Conservation (phyloP, 75 land plant species). For the Picea glauca region DNA sequence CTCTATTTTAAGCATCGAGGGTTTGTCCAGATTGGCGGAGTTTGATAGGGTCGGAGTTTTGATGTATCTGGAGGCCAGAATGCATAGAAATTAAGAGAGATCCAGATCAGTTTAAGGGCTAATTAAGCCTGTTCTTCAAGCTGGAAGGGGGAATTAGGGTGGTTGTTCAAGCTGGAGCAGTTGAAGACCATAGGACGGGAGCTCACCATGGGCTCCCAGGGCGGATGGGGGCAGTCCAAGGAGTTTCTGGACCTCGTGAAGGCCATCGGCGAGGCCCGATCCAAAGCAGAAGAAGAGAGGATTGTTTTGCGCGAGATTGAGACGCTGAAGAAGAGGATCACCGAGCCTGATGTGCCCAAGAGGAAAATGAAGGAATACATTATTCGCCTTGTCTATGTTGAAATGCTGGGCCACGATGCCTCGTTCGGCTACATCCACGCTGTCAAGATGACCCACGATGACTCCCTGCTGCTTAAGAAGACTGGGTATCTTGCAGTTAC, state of each 20-base stretch:
- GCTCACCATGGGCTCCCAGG: slow-evolving; percentile 98
- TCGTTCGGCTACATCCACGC: slow-evolving; percentile 79
- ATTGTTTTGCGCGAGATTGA: slow-evolving; percentile 84
- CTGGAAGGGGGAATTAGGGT: not conserved
- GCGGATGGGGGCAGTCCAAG: slow-evolving; percentile 75
- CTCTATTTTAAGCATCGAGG: too few relatives aligned
- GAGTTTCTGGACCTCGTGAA: slow-evolving; percentile 92
- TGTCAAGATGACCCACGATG: too few relatives aligned
- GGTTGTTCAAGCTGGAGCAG: slow-evolving; percentile 64
- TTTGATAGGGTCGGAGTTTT: too few relatives aligned
- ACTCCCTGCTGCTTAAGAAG: slow-evolving; percentile 60
- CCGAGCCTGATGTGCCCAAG: slow-evolving; percentile 85
- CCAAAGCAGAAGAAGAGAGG: slow-evolving; percentile 95
- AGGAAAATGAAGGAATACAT: slow-evolving; percentile 95
- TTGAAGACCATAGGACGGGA: slow-evolving; percentile 90
- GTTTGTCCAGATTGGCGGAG: too few relatives aligned
- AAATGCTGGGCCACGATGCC: slow-evolving; percentile 98
- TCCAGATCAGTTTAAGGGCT: too few relatives aligned
- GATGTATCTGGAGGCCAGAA: too few relatives aligned
- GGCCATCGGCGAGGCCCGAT: slow-evolving; percentile 93
- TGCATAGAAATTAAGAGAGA: too few relatives aligned
- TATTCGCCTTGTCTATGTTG: slow-evolving; percentile 84
- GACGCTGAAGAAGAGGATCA: slow-evolving; percentile 62
- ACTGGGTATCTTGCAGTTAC: slow-evolving; percentile 61
- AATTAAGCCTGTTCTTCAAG: too few relatives aligned